A percentile compares a stretch with the other conserved stretches of the same genome.
Conservation (phyloP, 768 basidiomycete species). For the Amanita pseudoporphyria region DNA sequence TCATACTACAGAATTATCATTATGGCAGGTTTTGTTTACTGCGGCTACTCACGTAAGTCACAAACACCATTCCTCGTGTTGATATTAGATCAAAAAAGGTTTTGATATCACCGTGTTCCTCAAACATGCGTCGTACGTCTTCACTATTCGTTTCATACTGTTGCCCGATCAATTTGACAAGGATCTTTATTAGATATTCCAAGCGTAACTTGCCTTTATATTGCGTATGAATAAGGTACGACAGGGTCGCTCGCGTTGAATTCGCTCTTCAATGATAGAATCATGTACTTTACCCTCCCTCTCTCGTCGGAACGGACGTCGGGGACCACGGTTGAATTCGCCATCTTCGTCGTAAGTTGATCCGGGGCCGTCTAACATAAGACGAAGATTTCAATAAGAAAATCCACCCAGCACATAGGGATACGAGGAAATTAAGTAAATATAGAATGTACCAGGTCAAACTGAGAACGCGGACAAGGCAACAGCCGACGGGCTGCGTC, state of each 20-base stretch:
- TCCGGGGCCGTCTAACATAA: constrained; percentile 56
- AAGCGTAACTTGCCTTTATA: constrained; percentile 73
- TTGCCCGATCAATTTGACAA: constrained; percentile 7
- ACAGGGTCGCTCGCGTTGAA: constrained; percentile 89
- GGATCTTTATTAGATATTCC: constrained; percentile 9
- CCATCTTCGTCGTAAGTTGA: constrained; percentile 45
- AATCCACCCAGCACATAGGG: constrained; percentile 24
- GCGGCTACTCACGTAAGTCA: constrained; percentile 79
- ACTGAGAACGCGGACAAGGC: constrained; percentile 28
- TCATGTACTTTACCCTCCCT: constrained; percentile 86
- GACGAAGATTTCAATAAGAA: constrained; percentile 41
- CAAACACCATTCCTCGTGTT: constrained; percentile 97
- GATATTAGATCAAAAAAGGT: constrained; percentile 94
- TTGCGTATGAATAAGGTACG: constrained; percentile 96
- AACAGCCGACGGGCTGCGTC: constrained; percentile 8
- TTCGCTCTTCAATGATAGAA: constrained; percentile 88
- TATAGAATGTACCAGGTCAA: constrained; percentile 36
- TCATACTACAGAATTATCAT: constrained; percentile 60
- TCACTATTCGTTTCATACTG: constrained; percentile 88
- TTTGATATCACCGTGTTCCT: constrained; percentile 92
- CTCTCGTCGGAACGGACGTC: constrained; percentile 57
- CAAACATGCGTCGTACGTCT: constrained; percentile 77
- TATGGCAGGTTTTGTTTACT: neutral
- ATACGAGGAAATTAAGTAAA: constrained; percentile 28
- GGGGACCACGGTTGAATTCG: constrained; percentile 29